Conservation (phyloP, 192 early-diverging fungal species). For the Dissophora ornata region DNA sequence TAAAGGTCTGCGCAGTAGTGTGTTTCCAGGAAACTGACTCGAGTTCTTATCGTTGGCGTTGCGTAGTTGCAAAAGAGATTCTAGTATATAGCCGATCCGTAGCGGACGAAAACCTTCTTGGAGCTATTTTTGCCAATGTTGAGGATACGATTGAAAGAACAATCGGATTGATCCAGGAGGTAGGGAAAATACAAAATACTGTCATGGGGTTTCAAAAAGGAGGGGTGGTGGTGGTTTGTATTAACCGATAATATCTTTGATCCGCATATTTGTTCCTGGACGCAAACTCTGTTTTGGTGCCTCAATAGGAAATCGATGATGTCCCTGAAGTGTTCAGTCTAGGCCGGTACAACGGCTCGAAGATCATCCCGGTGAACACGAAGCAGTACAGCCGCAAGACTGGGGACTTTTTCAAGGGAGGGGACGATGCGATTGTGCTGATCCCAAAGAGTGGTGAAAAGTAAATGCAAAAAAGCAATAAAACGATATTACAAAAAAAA, state of each 20-base stretch:
- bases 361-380: constrained; percentile 65
- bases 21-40: not conserved
- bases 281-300: not conserved
- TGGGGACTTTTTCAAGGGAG: constrained; percentile 63
- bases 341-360: constrained; percentile 67
- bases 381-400: constrained; percentile 68
- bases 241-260: not conserved
- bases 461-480: not conserved
- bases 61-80: constrained; percentile 60
- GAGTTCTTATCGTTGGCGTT: constrained; percentile 1
- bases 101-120: constrained; percentile 63
- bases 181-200: constrained; percentile 3
- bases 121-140: constrained; percentile 68
- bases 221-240: no score
- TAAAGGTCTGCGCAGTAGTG: not conserved
- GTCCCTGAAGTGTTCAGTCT: constrained; percentile 61
- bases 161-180: constrained; percentile 56
- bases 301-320: constrained; percentile 67
- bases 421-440: constrained; percentile 63
- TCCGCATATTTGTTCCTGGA: not conserved
- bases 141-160: constrained; percentile 57
- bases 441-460: constrained; percentile 14
- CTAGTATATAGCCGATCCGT: constrained; percentile 62
- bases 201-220: no score
- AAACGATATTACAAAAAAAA: no score